Base-by-base conservation (phyloP, 2,329 filamentous ascomycete genomes). In the Pseudohalonectria lignicola region DNA sequence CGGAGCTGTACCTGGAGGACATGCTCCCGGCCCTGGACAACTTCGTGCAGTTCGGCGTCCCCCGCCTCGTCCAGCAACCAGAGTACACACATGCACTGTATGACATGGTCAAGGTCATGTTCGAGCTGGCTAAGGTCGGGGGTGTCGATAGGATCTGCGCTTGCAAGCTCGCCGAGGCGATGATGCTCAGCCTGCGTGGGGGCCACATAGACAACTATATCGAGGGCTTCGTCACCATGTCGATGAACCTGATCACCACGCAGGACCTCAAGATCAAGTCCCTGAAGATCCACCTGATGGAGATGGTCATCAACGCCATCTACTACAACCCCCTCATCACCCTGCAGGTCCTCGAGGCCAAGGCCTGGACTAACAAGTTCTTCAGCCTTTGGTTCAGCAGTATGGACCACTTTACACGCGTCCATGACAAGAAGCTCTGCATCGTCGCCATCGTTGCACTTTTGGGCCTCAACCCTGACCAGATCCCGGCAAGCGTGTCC, bases 11-110 rank as follows among this genome's bases (percentile, higher is more conserved):
- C 56, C 76, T 98, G 12, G 92, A 98, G 62, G 92, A 98, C 51
- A 98, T 98, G 92, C 79, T 98, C 13, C 92, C 92, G 5, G 92
- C 92, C 0, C 74, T 98, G 19, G 92, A 98, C 64, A 98, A 98
- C 67, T 96, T 94, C 57, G 86, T 98, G 38, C 84, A 92, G 50
- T 98, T 93, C 53, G 92, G 92, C 41, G 80, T 84, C 31, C 72
- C 79, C 16, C 81, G 82, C 51, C 69, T 98, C 41, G 68, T 83
- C 17, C 79, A 92, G 56, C 93, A 88, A 53, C 86, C 82, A 19
- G 74, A 81, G 45, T 95, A 96, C 56, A 75, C 94, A 19, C 77
- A 86, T 42, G 90, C 90, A 2, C 74, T 96, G 37, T 87, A 86
- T 49, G 81, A 86, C 32, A 98, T 98, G 86, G 86, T 96, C 11